Evolutionary conservation across 1,284 basidiomycete genomes (phyloP).

Genomic region (Mycocalia duriaeana): DNA sequence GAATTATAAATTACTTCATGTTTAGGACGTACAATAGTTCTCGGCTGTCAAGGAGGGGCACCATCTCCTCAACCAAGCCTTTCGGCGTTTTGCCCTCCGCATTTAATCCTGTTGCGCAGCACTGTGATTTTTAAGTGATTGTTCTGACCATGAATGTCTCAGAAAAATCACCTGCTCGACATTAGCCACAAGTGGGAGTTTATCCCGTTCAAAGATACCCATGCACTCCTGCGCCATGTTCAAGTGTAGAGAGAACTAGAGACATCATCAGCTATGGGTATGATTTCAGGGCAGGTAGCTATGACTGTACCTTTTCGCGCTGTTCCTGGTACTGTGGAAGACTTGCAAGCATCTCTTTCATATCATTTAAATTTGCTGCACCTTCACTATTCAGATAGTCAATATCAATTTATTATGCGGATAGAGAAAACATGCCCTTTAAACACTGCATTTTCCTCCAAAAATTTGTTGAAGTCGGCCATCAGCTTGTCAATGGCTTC

Average conservation of each 20-base stretch:
- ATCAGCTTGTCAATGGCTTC: slow-evolving; percentile 97
- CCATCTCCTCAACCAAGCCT: slow-evolving; percentile 96
- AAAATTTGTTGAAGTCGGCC: slow-evolving; percentile 90
- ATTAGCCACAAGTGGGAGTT: slow-evolving; percentile 79
- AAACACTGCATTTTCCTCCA: slow-evolving; percentile 91
- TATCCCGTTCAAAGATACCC: slow-evolving; percentile 86
- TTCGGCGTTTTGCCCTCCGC: slow-evolving; percentile 89
- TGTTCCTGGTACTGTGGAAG: slow-evolving; percentile 95
- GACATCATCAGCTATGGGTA: no score
- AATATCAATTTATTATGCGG: slow-evolving; percentile 1
- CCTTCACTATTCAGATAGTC: slow-evolving; percentile 47
- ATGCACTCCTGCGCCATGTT: slow-evolving; percentile 99
- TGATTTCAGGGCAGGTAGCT: no score
- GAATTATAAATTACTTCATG: background rate
- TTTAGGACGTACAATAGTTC: slow-evolving; percentile 63
- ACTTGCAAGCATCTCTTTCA: slow-evolving; percentile 98
- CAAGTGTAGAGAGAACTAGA: slow-evolving; percentile 89
- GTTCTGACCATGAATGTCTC: background rate
- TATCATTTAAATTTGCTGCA: slow-evolving; percentile 89
- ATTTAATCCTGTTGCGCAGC: slow-evolving; percentile 87
- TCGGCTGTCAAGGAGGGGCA: slow-evolving; percentile 86
- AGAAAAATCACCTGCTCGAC: slow-evolving; percentile 78
- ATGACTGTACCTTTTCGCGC: slow-evolving; percentile 89
- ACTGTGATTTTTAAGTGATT: slow-evolving; percentile 52
- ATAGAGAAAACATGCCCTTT: slow-evolving; percentile 47